phyloP scores from a whole-genome alignment of 2,329 filamentous ascomycete species.

The Pseudonectria buxi region DNA sequence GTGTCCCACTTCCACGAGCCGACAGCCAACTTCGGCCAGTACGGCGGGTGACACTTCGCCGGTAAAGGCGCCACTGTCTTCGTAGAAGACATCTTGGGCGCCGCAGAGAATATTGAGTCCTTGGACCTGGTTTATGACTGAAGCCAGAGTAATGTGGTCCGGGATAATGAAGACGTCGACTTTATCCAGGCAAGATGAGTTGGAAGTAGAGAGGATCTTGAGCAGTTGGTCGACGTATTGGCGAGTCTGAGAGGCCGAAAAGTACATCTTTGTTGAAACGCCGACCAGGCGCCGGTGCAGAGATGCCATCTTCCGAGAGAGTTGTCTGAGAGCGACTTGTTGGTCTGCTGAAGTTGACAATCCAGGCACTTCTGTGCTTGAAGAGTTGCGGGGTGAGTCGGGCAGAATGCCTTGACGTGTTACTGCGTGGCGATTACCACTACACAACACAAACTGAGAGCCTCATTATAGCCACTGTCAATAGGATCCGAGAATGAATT shows the following conservation, averaged over 20 bases:
- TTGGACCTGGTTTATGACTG: constrained; percentile 41
- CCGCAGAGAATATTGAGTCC: constrained; percentile 48
- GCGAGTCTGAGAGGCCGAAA: constrained; percentile 57
- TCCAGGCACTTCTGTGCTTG: too few relatives aligned
- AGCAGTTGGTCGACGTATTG: constrained; percentile 47
- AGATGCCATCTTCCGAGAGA: constrained; percentile 19
- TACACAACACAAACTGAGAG: too few relatives aligned
- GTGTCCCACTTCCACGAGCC: constrained; percentile 72
- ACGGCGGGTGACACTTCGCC: constrained; percentile 68
- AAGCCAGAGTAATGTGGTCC: constrained; percentile 64
- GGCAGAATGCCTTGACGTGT: too few relatives aligned
- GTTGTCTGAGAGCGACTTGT: too few relatives aligned
- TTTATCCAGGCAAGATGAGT: constrained; percentile 36
- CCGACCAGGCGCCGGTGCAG: constrained; percentile 54
- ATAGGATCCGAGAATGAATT: too few relatives aligned
- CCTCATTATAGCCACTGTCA: too few relatives aligned
- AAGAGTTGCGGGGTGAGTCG: constrained; percentile 1
- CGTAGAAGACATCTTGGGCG: constrained; percentile 69
- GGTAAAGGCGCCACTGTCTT: constrained; percentile 66
- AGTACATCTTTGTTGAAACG: constrained; percentile 76
- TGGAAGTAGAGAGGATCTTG: constrained; percentile 35
- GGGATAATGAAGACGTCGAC: constrained; percentile 72
- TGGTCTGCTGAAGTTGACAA: too few relatives aligned
- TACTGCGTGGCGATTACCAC: too few relatives aligned
- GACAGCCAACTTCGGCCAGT: constrained; percentile 60